Base-by-base conservation (phyloP, 2,329 filamentous ascomycete species). In the Cordyceps tenuipes region DNA sequence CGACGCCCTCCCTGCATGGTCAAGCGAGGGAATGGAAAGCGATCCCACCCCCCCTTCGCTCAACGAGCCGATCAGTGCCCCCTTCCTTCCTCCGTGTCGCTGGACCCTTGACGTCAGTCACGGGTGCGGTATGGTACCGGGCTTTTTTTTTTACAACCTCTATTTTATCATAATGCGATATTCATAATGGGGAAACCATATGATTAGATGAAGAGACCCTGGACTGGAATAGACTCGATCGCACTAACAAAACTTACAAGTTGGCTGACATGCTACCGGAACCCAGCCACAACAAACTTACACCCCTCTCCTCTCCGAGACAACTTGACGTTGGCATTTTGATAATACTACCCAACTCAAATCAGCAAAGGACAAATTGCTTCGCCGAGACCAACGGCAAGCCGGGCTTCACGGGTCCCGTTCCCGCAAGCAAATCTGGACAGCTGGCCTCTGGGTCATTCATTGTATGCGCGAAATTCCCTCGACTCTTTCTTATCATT, bases 231-330 rank as follows among this genome's bases (percentile, higher is more conserved):
- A 41, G 34, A 41, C 34, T 55, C 31, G 19, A 29, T 36, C 15
- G 15, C 39, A 41, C 39, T 41, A 43, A 43, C 15, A n/a, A 36
- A 36, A 10, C 34, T 29, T 29, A 6, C 7, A 29, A 29, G 29
- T 6, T 13, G 12, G 12, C 34, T 36, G 9, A 8, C 15, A 10
- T 41, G 36, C 36, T 41, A 29, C 29, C 29, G 29, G 7, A 8
- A 43, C 39, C 39, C 47, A 58, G 55, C 47, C 55, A 58, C 54
- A 29, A n/a, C n/a, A n/a, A n/a, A 58, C 55, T 51, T 58, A 44
- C 47, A 58, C 55, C 4, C 23, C 23, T 23, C 23, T 23, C 26
- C 29, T 26, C 43, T 17, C 41, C 19, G 29, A 47, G 26, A 44
- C 39, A 13, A 7, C 23, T 9, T 43, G 17, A 29, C 43, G 29